phyloP scores from a whole-genome alignment of 23 red algal species.

The Pyropia haitanensis region DNA sequence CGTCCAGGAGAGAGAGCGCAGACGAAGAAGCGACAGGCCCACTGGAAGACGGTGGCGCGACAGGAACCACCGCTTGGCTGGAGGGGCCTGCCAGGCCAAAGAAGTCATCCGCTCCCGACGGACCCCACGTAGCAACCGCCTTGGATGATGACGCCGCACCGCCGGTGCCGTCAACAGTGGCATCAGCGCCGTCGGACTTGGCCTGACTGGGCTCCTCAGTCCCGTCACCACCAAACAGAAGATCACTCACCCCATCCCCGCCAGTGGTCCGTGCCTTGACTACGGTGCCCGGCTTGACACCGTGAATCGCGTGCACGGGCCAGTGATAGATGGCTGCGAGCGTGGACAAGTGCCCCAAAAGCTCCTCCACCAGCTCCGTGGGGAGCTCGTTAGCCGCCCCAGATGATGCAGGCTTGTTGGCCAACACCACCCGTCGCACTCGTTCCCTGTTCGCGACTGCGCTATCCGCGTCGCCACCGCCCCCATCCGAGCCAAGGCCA shows the following conservation, averaged over 20 bases:
- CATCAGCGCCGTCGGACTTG: too few relatives aligned
- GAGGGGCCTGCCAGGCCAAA: conserved; percentile 22
- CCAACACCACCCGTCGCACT: conserved; percentile 30
- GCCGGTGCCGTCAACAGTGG: neutral
- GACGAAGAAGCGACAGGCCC: neutral
- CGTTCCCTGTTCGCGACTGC: neutral
- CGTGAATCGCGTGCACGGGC: conserved; percentile 20
- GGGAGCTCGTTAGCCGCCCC: conserved; percentile 18
- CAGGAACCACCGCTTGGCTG: neutral
- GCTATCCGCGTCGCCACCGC: too few relatives aligned
- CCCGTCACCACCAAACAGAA: neutral
- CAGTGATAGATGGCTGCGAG: conserved; percentile 62
- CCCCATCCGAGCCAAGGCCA: conserved; percentile 9
- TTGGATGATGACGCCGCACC: conserved; percentile 1
- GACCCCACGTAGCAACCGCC: conserved; percentile 5
- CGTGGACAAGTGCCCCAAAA: conserved; percentile 42
- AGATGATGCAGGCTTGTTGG: conserved; percentile 28
- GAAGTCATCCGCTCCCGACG: conserved; percentile 40
- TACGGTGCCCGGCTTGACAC: conserved; percentile 13
- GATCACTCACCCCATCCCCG: conserved; percentile 2
- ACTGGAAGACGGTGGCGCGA: neutral
- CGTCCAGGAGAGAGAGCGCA: neutral
- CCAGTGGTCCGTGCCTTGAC: conserved; percentile 7
- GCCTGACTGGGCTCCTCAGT: too few relatives aligned
- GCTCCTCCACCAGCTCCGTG: conserved; percentile 27